Evolutionary conservation across 805 yeast species (phyloP).

Genomic region (Schwanniomyces pseudopolymorphus): DNA sequence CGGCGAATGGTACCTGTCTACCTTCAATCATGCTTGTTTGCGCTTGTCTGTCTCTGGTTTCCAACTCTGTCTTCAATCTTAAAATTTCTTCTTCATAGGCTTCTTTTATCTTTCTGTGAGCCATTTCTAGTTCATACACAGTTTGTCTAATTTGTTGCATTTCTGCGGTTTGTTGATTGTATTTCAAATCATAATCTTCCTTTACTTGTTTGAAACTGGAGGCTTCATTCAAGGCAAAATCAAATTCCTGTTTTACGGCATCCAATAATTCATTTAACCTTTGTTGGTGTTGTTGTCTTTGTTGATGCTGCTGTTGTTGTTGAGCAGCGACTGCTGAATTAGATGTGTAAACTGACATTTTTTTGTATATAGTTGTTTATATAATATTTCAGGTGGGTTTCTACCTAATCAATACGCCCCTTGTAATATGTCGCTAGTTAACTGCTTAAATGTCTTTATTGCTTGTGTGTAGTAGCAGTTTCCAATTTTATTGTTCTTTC

Average conservation of each 20-base stretch:
- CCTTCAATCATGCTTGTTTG: slow-evolving; percentile 21
- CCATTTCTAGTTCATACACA: slow-evolving; percentile 89
- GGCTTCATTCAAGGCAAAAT: slow-evolving; percentile 81
- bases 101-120: slow-evolving; percentile 92
- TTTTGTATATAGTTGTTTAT: neutral
- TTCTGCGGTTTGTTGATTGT: slow-evolving; percentile 88
- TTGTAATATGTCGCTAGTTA: neutral
- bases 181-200: slow-evolving; percentile 87
- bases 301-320: slow-evolving; percentile 27
- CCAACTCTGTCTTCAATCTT: slow-evolving; percentile 82
- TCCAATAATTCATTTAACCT: slow-evolving; percentile 79
- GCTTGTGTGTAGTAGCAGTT: neutral
- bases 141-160: slow-evolving; percentile 93
- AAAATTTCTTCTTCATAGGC: slow-evolving; percentile 92
- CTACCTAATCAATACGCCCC: neutral
- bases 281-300: slow-evolving; percentile 43
- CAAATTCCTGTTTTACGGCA: slow-evolving; percentile 89
- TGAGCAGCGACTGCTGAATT: slow-evolving; percentile 25
- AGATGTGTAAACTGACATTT: slow-evolving; percentile 36
- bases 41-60: slow-evolving; percentile 68
- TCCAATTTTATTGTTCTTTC: neutral
- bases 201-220: slow-evolving; percentile 82
- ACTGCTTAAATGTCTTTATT: neutral
- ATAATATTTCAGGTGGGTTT: neutral
- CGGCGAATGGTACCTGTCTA: slow-evolving; percentile 11